These are phyloP conservation scores for Trichocladium uniseriatum DNA, from an alignment of 495 filamentous ascomycete genomes.

Conservation along the genomic window DNA sequence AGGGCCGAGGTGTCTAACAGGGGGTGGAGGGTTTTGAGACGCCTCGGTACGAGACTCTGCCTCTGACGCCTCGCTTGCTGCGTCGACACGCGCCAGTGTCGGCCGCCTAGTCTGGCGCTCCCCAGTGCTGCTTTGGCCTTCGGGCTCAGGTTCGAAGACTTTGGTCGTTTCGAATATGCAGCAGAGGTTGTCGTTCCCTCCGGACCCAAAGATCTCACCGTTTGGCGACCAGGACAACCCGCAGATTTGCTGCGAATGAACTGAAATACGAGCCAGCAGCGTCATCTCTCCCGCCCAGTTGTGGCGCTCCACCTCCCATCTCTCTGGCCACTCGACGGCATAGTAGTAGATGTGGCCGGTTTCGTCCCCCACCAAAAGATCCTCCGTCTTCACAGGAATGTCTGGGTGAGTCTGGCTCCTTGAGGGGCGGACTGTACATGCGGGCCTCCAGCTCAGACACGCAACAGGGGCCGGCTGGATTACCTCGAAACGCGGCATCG, in stretches of 20 bases:
- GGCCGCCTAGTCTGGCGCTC: constrained; percentile 1
- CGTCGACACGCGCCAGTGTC: background rate
- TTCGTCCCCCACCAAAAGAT: constrained; percentile 84
- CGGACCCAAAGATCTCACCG: constrained; percentile 70
- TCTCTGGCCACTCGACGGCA: constrained; percentile 72
- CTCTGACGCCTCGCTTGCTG: constrained; percentile 5
- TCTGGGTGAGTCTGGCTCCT: constrained; percentile 26
- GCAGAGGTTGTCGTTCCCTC: constrained; percentile 86
- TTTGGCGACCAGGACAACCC: constrained; percentile 80
- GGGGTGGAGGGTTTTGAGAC: background rate
- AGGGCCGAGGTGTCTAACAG: constrained; percentile 20
- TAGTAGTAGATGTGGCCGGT: constrained; percentile 82
- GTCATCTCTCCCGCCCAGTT: constrained; percentile 72
- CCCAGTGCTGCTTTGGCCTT: background rate
- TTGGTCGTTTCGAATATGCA: constrained; percentile 66
- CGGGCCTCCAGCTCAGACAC: constrained; percentile 63
- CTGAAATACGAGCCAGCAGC: constrained; percentile 62
- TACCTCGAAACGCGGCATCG: constrained; percentile 58
- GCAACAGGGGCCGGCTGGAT: constrained; percentile 61
- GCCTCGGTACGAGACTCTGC: constrained; percentile 6
- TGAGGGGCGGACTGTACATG: constrained; percentile 33
- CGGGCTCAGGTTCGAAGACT: constrained; percentile 36
- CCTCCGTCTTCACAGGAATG: constrained; percentile 51
- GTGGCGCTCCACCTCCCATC: constrained; percentile 43
- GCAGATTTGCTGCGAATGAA: constrained; percentile 87